A percentile compares a stretch with the other conserved stretches of the same genome.
phyloP scores from a whole-genome alignment of 768 basidiomycete genomes.

The Russula compacta region DNA sequence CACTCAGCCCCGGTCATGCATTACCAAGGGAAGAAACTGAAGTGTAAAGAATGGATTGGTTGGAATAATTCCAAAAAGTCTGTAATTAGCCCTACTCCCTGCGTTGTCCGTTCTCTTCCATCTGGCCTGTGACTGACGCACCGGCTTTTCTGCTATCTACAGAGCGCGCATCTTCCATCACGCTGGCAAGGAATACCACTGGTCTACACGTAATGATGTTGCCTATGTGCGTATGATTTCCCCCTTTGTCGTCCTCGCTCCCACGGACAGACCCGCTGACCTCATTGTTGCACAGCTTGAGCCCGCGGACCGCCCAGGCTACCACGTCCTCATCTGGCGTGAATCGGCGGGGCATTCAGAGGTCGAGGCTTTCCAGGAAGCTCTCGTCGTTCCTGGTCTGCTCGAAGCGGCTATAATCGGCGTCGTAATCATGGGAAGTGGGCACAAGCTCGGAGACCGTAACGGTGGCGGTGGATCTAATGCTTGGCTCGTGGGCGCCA shows the following conservation, averaged over 20 bases:
- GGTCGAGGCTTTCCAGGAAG: constrained; percentile 7
- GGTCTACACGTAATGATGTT: background rate
- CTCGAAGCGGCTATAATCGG: constrained; percentile 18
- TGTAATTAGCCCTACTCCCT: background rate
- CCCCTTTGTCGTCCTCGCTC: background rate
- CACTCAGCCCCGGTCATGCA: constrained; percentile 6
- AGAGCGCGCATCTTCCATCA: background rate
- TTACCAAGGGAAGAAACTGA: constrained; percentile 1
- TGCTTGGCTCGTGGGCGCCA: background rate
- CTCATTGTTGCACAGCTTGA: background rate
- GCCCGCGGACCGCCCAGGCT: background rate
- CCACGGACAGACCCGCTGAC: background rate
- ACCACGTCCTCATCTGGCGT: background rate
- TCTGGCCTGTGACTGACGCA: background rate
- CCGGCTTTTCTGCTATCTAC: background rate
- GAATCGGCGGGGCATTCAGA: background rate
- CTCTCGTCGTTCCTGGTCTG: constrained; percentile 1
- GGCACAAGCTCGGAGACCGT: background rate
- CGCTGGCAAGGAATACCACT: background rate
- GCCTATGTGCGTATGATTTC: background rate
- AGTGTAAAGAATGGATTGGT: constrained; percentile 13
- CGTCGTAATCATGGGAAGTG: constrained; percentile 21
- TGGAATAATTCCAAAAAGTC: background rate
- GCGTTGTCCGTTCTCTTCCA: background rate
- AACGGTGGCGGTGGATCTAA: background rate